phyloP scores from a whole-genome alignment of 2,329 filamentous ascomycete genomes.

The Cordyceps militaris region DNA sequence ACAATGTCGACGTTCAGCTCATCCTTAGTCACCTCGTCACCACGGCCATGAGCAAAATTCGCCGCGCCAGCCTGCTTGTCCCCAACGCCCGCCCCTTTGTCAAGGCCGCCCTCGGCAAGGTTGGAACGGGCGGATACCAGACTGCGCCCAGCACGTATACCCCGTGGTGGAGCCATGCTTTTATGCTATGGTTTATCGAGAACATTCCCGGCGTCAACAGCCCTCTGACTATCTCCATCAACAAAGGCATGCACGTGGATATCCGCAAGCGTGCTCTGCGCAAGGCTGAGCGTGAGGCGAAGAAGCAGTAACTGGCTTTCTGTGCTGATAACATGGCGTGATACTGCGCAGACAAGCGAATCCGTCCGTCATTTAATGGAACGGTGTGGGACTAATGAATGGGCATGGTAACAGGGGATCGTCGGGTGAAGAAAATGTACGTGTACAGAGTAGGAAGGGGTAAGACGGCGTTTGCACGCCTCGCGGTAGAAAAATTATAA shows the following conservation, averaged over 20 bases:
- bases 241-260: constrained; percentile 67
- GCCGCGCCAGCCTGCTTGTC: constrained; percentile 67
- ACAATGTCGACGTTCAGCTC: constrained; percentile 83
- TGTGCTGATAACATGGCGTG: too few species aligned
- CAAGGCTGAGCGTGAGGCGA: constrained; percentile 76
- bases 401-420: too few species aligned
- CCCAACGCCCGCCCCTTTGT: constrained; percentile 82
- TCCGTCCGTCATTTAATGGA: neutral
- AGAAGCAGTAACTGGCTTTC: constrained; percentile 46
- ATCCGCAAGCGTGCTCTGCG: constrained; percentile 76
- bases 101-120: constrained; percentile 65
- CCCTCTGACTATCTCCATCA: constrained; percentile 40
- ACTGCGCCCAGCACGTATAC: constrained; percentile 77
- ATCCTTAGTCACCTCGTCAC: constrained; percentile 90
- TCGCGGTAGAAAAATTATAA: too few species aligned
- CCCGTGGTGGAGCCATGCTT: constrained; percentile 85
- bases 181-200: constrained; percentile 79
- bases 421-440: too few species aligned
- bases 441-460: too few species aligned
- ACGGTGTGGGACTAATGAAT: neutral
- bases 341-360: neutral
- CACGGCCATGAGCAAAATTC: constrained; percentile 94
- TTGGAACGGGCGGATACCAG: constrained; percentile 75
- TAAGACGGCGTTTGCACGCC: neutral
- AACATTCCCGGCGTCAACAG: constrained; percentile 46